phyloP scores from a whole-genome alignment of 805 yeast species.

The Ogataea wickerhamii region DNA sequence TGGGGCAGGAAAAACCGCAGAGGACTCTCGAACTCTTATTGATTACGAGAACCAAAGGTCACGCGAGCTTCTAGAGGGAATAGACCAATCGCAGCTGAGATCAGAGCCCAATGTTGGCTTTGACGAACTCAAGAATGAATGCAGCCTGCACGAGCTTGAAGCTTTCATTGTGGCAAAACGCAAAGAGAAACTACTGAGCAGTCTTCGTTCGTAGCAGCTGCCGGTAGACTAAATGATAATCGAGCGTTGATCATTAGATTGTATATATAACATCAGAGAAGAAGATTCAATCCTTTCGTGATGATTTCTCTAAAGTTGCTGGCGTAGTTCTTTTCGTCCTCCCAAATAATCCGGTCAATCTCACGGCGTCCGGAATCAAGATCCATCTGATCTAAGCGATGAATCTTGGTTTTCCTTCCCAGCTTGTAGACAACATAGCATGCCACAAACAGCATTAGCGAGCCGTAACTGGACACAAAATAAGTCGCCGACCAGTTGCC shows the following conservation, averaged over 20 bases:
- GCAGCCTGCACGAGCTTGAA: constrained; percentile 38
- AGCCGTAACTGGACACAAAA: constrained; percentile 54
- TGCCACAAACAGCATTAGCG: constrained; percentile 41
- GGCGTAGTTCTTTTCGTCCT: constrained; percentile 50
- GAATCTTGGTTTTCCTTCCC: constrained; percentile 59
- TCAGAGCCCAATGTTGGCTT: constrained; percentile 12
- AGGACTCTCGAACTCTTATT: constrained; percentile 15
- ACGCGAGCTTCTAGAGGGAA: constrained; percentile 16
- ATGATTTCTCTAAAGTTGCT: constrained; percentile 32
- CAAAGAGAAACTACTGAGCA: constrained; percentile 39
- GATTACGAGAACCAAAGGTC: constrained; percentile 30
- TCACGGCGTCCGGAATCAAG: constrained; percentile 83
- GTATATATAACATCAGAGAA: constrained; percentile 12
- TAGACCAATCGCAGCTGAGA: not conserved
- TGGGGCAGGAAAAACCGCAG: not conserved
- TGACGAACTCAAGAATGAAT: constrained; percentile 31
- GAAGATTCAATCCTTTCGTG: constrained; percentile 17
- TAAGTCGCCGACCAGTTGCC: constrained; percentile 47
- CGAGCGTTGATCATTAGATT: not conserved
- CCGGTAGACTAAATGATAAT: not conserved
- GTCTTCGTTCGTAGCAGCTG: not conserved
- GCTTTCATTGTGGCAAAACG: constrained; percentile 43
- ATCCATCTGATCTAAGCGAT: constrained; percentile 69
- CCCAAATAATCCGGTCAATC: constrained; percentile 78
- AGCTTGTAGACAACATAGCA: constrained; percentile 50